Evolutionary conservation across 2,329 filamentous ascomycete species (phyloP).

Genomic region (Hymenoscyphus albidus): DNA sequence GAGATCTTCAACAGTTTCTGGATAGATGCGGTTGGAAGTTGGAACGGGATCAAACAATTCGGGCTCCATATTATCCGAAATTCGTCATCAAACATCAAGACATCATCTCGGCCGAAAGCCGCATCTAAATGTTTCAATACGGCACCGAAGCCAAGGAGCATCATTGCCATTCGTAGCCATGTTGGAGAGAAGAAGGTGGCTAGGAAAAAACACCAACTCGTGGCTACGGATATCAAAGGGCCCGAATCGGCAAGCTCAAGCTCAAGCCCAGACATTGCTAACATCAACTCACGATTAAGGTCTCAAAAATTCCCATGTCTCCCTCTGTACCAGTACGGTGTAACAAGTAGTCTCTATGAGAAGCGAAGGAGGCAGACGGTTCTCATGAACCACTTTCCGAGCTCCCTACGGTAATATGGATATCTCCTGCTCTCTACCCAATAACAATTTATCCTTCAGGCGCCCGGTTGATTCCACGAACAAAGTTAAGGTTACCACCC

Average conservation of each 20-base stretch:
- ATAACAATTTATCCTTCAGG: neutral
- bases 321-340: neutral
- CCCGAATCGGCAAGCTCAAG: neutral
- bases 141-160: neutral
- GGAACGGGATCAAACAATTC: too few relatives aligned
- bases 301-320: neutral
- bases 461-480: neutral
- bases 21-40: too few relatives aligned
- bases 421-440: neutral
- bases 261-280: neutral
- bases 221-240: neutral
- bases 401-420: neutral
- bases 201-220: neutral
- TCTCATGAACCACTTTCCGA: neutral
- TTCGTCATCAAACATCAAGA: neutral
- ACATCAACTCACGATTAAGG: too few relatives aligned
- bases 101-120: neutral
- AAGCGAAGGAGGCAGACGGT: neutral
- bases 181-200: neutral
- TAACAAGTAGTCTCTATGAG: neutral
- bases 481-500: neutral
- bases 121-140: neutral
- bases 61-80: neutral
- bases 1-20: too few relatives aligned
- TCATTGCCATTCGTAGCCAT: neutral